Conservation (phyloP, 768 basidiomycete species). For the Tulasnella calospora region DNA sequence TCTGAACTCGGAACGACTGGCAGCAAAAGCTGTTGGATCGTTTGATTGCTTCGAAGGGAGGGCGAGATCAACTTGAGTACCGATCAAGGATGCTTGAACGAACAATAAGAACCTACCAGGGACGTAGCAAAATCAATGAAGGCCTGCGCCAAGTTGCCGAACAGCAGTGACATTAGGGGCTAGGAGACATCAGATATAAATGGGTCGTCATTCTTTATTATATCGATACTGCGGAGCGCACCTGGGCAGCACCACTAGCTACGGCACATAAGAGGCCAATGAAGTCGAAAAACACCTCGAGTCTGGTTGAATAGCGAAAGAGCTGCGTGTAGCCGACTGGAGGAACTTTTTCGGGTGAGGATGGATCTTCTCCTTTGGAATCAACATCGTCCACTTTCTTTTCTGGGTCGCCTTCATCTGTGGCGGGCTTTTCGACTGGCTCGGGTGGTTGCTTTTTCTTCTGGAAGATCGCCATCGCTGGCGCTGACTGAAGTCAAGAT, state of each 20-base stretch:
- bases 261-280: conserved; percentile 41
- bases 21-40: not conserved
- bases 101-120: not conserved
- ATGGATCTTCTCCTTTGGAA: not conserved
- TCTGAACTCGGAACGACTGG: conserved; percentile 10
- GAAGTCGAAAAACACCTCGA: conserved; percentile 37
- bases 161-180: conserved; percentile 37
- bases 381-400: not conserved
- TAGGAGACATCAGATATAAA: not conserved
- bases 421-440: not conserved
- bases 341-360: not conserved
- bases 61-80: not conserved
- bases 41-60: not conserved
- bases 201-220: not conserved
- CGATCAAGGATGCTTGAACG: not conserved
- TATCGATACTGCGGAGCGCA: conserved; percentile 31
- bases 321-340: conserved; percentile 35
- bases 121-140: conserved; percentile 29
- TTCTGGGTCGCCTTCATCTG: not conserved
- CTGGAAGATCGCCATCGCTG: not conserved
- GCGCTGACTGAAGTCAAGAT: not conserved
- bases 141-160: conserved; percentile 34
- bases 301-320: conserved; percentile 39
- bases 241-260: conserved; percentile 29
- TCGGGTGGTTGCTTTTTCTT: not conserved